These are phyloP conservation scores for Colletotrichum camelliae DNA, from an alignment of 2,329 filamentous ascomycete species.

Conservation along the genomic window DNA sequence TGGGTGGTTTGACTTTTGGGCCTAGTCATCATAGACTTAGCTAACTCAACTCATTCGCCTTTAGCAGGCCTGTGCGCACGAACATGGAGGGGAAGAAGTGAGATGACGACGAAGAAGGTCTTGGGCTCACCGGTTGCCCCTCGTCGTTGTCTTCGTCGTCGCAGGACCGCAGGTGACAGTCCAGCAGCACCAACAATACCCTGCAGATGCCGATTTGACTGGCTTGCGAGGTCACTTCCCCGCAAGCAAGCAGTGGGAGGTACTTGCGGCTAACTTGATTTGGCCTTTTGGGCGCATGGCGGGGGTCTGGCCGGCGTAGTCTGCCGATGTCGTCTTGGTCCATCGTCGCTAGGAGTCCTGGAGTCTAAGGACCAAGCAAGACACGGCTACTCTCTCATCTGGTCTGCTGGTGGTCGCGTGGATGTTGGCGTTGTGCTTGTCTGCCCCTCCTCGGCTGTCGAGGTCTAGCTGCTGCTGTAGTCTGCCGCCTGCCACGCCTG, in stretches of 20 bases:
- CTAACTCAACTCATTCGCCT: neutral
- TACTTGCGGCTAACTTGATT: neutral
- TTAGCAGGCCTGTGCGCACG: neutral
- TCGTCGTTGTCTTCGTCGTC: neutral
- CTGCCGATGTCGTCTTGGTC: neutral
- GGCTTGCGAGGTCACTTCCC: neutral
- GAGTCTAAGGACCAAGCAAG: neutral
- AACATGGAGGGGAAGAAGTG: neutral
- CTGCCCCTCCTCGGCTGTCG: neutral
- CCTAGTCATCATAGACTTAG: neutral
- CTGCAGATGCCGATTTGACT: neutral
- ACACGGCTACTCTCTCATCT: neutral
- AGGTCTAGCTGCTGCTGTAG: neutral
- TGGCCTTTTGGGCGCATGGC: slow-evolving; percentile 1
- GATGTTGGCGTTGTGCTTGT: neutral
- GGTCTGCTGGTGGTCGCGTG: neutral
- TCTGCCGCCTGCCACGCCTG: neutral
- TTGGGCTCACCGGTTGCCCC: neutral
- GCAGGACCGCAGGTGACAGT: neutral
- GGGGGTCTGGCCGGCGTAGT: neutral
- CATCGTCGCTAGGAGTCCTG: neutral
- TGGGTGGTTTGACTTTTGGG: neutral
- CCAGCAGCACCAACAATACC: neutral
- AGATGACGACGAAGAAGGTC: neutral
- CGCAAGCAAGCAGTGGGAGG: slow-evolving; percentile 2